Percentiles rank a stretch among this genome's conserved stretches.
phyloP scores from a whole-genome alignment of 2,329 filamentous ascomycete genomes.

The Fusarium sp. region DNA sequence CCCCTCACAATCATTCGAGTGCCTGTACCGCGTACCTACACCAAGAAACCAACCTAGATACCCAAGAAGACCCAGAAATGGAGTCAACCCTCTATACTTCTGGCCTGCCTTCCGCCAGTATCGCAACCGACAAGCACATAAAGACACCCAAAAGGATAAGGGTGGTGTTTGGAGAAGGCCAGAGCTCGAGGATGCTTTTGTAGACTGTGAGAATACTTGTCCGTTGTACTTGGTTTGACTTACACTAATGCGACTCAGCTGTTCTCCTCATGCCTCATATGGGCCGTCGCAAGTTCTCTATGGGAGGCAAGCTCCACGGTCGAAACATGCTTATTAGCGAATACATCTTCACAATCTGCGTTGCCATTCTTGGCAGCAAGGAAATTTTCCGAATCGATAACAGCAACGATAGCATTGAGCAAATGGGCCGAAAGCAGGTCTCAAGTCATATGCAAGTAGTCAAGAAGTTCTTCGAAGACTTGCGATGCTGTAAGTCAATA shows the following conservation, averaged over 20 bases:
- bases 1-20: constrained; percentile 60
- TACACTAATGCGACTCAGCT: constrained; percentile 57
- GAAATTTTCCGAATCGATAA: constrained; percentile 58
- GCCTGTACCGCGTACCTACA: constrained; percentile 52
- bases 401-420: constrained; percentile 56
- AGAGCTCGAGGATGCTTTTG: constrained; percentile 72
- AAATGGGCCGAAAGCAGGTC: constrained; percentile 71
- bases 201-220: constrained; percentile 65
- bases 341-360: constrained; percentile 65
- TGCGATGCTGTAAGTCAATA: constrained; percentile 69
- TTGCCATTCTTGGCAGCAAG: constrained; percentile 54
- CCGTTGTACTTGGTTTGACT: not conserved
- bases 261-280: constrained; percentile 74
- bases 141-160: constrained; percentile 69
- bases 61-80: constrained; percentile 51
- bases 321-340: constrained; percentile 78
- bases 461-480: constrained; percentile 72
- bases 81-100: constrained; percentile 69
- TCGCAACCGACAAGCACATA: constrained; percentile 72
- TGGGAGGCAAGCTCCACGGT: constrained; percentile 71
- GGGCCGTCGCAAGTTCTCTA: constrained; percentile 74
- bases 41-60: constrained; percentile 52
- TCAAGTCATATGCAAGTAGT: constrained; percentile 78
- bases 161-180: constrained; percentile 65
- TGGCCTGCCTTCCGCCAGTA: constrained; percentile 74